Base-by-base conservation (phyloP, 345 rosid genomes). In the Barbarea vulgaris region DNA sequence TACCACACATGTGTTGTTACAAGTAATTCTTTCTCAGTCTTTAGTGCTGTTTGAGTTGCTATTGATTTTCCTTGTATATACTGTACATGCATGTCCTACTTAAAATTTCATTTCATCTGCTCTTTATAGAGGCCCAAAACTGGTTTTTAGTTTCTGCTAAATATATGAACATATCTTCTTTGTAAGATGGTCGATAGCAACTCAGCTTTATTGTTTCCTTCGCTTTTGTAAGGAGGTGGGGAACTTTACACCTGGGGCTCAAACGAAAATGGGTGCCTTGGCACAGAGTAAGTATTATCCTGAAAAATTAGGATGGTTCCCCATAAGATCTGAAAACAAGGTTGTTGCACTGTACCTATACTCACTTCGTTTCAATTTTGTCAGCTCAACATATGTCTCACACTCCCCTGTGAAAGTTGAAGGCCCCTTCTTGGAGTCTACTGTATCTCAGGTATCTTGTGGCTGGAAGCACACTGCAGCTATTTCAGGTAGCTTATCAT, bases 381-480 rank as follows among this genome's bases (percentile, higher is more conserved):
- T 47, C 87, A 91, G 99, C 72, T 90, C 96, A 50, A 86, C 70
- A 0, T 82, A 86, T 74, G 85, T 73, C 75, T 81, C 84, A 50
- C 81, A 82, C 86, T 72, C 71, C 28, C 97, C 97, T 3, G 96
- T 89, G 81, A 87, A 85, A 86, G 87, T 92, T 64, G 72, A 87
- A 78, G 97, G 89, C 58, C 97, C 92, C 19, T 86, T 90, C 77
- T 33, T 81, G 64, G 83, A 80, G 63, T 86, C 92, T 72, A 61
- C 88, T 6, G 90, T 87, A 69, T 64, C 75, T 63, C 89, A 93
- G 89, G 96, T 91, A 59, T 89, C 97, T 58, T 94, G 98, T 83
- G 98, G 98, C 41, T 93, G 97, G 98, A 94, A 91, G 86, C 98
- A 94, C 75, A 94, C 96, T 34, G 96, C 97, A 48, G 97, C 93